These are phyloP conservation scores for Candida neerlandica DNA, from an alignment of 1,139 yeast genomes.

Conservation along the genomic window DNA sequence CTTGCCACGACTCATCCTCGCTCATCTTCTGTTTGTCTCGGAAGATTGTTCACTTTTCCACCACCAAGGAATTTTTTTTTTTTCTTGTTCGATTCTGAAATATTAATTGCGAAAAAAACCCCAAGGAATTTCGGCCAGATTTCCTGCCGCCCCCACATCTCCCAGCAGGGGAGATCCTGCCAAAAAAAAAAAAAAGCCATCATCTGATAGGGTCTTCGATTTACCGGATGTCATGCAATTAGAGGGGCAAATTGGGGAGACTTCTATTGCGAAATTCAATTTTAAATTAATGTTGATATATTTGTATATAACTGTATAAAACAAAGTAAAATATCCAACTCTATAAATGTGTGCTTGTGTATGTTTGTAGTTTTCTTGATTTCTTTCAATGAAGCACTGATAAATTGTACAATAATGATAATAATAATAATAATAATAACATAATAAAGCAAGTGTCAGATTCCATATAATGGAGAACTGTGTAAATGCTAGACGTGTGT, in stretches of 20 bases:
- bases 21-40: too few relatives aligned
- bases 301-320: not conserved
- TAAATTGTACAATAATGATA: constrained; percentile 1
- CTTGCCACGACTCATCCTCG: too few relatives aligned
- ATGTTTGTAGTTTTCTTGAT: too few relatives aligned
- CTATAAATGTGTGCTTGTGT: not conserved
- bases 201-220: too few relatives aligned
- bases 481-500: not conserved
- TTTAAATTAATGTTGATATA: not conserved
- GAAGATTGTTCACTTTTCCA: too few relatives aligned
- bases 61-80: too few relatives aligned
- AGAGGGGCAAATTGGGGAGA: too few relatives aligned
- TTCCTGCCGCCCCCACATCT: not conserved
- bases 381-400: not conserved
- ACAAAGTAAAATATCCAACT: not conserved
- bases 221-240: too few relatives aligned
- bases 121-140: not conserved
- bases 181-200: not conserved
- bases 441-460: not conserved
- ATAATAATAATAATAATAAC: constrained; percentile 1
- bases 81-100: not conserved
- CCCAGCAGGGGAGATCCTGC: not conserved
- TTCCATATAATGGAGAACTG: not conserved
- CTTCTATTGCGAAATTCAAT: too few relatives aligned
- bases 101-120: not conserved